These are phyloP conservation scores for Penicillium corylophilum DNA, from an alignment of 2,329 filamentous ascomycete species.

Conservation along the genomic window DNA sequence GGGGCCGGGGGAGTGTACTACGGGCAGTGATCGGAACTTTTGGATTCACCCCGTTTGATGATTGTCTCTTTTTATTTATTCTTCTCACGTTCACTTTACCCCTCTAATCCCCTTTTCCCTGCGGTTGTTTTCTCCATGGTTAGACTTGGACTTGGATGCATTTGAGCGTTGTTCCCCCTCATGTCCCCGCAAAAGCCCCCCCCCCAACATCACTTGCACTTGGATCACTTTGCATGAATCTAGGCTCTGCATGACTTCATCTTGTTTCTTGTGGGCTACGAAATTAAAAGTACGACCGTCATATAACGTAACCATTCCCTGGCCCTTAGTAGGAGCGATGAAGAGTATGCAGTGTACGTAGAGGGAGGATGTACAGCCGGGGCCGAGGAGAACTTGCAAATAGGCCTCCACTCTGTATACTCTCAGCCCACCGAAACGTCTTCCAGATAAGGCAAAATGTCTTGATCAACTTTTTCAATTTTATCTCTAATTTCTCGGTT, in stretches of 20 bases:
- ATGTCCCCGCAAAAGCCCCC: slow-evolving; percentile 16
- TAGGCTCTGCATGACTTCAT: slow-evolving; percentile 24
- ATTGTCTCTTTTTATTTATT: neutral
- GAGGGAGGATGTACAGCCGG: neutral
- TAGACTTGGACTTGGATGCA: slow-evolving; percentile 30
- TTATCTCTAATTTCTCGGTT: too few relatives aligned
- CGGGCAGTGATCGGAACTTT: slow-evolving; percentile 23
- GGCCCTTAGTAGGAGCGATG: neutral
- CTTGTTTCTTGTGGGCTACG: slow-evolving; percentile 14
- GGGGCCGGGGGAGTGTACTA: slow-evolving; percentile 59
- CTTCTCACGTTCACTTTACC: slow-evolving; percentile 3
- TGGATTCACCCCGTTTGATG: neutral
- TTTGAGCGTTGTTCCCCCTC: slow-evolving; percentile 24
- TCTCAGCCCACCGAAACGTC: too few relatives aligned
- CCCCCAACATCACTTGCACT: slow-evolving; percentile 6
- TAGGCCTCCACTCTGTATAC: too few relatives aligned
- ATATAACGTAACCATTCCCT: neutral
- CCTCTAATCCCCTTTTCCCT: slow-evolving; percentile 2
- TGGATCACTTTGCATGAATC: slow-evolving; percentile 20
- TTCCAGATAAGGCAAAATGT: too few relatives aligned
- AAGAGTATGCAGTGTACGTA: neutral
- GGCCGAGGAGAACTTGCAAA: too few relatives aligned
- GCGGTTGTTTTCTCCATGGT: slow-evolving; percentile 16
- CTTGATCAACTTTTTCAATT: too few relatives aligned
- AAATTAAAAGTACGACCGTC: slow-evolving; percentile 13